Evolutionary conservation across 2,329 filamentous ascomycete genomes (phyloP).

Genomic region (Neurospora crassa): DNA sequence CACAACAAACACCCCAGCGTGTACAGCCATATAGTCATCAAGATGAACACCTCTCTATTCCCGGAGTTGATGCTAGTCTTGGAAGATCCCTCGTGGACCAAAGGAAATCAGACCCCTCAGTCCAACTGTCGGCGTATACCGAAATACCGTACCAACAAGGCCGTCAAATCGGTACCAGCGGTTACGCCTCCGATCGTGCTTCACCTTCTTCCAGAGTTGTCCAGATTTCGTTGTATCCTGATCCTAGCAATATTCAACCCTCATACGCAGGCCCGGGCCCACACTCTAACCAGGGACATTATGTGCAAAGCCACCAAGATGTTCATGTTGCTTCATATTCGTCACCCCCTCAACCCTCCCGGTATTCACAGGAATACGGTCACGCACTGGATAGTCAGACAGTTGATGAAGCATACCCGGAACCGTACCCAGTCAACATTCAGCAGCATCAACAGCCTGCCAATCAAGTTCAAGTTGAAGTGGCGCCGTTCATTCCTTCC

Average conservation of each 20-base stretch:
- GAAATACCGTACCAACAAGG: neutral
- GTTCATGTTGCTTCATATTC: neutral
- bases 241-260: neutral
- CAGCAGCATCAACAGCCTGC: neutral
- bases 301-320: neutral
- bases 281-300: neutral
- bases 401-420: neutral
- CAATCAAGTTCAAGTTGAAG: neutral
- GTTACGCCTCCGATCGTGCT: neutral
- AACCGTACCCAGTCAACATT: neutral
- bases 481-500: slow-evolving; percentile 14
- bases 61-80: neutral
- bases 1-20: neutral
- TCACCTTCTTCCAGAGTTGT: neutral
- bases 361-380: neutral
- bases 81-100: neutral
- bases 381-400: neutral
- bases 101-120: neutral
- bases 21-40: neutral
- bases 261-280: neutral
- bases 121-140: neutral
- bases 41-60: neutral
- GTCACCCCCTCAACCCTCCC: neutral
- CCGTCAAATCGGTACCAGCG: neutral
- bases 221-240: neutral